Evolutionary conservation across 495 filamentous ascomycete genomes (phyloP), one percentile per base, ranked within the genome.

Genomic region (Aspergillus taichungensis): DNA sequence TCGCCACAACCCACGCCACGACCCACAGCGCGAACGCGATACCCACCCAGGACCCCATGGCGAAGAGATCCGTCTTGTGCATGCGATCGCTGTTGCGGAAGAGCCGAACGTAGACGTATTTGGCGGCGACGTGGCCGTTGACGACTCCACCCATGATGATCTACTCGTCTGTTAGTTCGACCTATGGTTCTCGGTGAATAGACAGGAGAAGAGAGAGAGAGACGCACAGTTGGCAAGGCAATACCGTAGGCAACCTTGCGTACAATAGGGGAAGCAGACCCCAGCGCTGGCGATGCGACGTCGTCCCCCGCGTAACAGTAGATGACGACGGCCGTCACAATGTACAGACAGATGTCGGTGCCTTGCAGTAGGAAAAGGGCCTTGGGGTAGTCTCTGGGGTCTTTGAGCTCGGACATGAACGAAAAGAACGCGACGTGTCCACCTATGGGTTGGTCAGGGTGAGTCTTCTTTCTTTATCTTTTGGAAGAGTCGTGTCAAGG

Each of bases 231-330:
- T 0, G 86, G 86, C 8, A 86, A 64, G 4, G 85, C 85, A 37
- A 91, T 65, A 5, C 85, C 86, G 51, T 83, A 92, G 1, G 84
- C 81, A 9, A 89, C 61, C 61, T 86, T 88, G 46, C 77, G 74
- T 11, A 90, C 58, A 0, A 77, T 27, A 1, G 67, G 64, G 8
- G 77, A 72, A 7, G 83, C 79, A 0, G 81, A 81, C 11, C 79
- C 73, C 0, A 91, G 72, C 4, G 85, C 85, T 0, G 87, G 87
- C 1, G 79, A 80, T 6, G 65, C 51, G 34, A 91, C 86, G n/a
- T 66, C 62, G 1, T 61, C 59, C 13, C 87, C 87, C 2, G 79
- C 79, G 55, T 78, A 91, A 55, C 60, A 63, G 66, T 89, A 91
- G 45, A 87, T 79, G 13, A 88, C 64, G 7, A 79, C 73, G 1